Base-by-base conservation (phyloP, 352 stramenopile species). In the Globisporangium canariense region DNA sequence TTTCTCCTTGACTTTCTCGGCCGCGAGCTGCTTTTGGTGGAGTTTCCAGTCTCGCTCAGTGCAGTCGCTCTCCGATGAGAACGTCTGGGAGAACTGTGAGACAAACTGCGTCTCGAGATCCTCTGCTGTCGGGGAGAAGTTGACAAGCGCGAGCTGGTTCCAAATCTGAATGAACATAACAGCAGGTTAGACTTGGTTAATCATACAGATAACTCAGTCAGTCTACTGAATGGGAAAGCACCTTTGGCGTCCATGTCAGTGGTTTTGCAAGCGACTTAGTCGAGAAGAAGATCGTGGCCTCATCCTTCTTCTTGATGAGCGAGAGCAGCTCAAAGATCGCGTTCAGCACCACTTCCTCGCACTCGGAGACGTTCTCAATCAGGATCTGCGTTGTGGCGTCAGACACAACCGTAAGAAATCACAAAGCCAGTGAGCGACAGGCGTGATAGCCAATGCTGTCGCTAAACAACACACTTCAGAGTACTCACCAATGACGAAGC, bases 301-400 rank as follows among this genome's bases (percentile, higher is more conserved):
- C 71, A 18, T 68, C 73, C 49, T 78, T 81, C 36, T 73, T 69
- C 46, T 75, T 76, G 16, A 82, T 61, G 18, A 86, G 55, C 13
- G 61, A 18, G 2, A 81, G 68, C 8, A 89, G 53, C 11, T 83
- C 73, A 4, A 89, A 32, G 0, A 78, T 60, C 5, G 71, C 69
- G 45, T 77, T 66, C 51, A 89, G 65, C 3, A 22, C 46, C 5
- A 18, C 46, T 60, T 85, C 79, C 9, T 84, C 72, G 18, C 74
- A 78, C 53, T 87, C 66, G 4, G 74, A 75, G 11, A 70, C 63
- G 51, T 81, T 84, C 58, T 82, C 71, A 13, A 89, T 63, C 30
- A 89, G 56, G 43, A 89, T 70, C 79, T 87, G 25, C 2, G 57
- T 28, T 36, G 9, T 22, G 34, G 7, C 11, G 11, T 1, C 7